Base-by-base conservation (phyloP, 2,329 filamentous ascomycete genomes). In the Apiospora arundinis region DNA sequence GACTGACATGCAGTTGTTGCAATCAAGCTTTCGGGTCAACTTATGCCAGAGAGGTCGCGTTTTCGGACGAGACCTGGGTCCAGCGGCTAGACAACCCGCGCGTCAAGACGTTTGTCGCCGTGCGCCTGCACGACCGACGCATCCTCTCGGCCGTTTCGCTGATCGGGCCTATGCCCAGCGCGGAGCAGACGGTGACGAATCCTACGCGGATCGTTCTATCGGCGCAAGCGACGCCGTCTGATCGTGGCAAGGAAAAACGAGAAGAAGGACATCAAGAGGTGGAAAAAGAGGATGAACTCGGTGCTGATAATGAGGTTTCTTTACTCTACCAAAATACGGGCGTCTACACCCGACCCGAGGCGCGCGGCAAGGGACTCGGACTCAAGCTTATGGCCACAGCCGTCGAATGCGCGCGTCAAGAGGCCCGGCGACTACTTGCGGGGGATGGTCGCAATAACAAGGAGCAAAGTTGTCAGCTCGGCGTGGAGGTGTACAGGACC, bases 261-360 rank as follows among this genome's bases (percentile, higher is more conserved):
- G 48, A 52, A 52, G 48, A 14, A 23, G 48, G 25, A 9, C 23
- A 52, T 18, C 46, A 48, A 8, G 23, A 14, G 49, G 12, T 18
- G 8, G 49, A 2, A 46, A 48, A 69, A 73, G 6, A 32, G 32
- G 32, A n/a, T n/a, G n/a, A 6, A 32, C 32, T 6, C 6, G 32
- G 32, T 71, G 40, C 72, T 48, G 6, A 68, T 68, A 18, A 73
- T 74, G 21, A 69, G 73, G 65, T 40, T 71, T n/a, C 21, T 44
- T 25, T 63, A 11, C 68, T 69, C 37, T 23, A 69, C 23, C 70
- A 67, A 69, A 74, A 32, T 52, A 78, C 80, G 68, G 82, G 78
- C 25, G 80, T 83, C 72, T 84, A 81, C 71, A 83, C 81, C 11
- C 71, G 76, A n/a, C 81, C 81, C 48, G 76, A 80, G 67, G 78